phyloP scores from a whole-genome alignment of 805 yeast species.

The Candida schatavii region DNA sequence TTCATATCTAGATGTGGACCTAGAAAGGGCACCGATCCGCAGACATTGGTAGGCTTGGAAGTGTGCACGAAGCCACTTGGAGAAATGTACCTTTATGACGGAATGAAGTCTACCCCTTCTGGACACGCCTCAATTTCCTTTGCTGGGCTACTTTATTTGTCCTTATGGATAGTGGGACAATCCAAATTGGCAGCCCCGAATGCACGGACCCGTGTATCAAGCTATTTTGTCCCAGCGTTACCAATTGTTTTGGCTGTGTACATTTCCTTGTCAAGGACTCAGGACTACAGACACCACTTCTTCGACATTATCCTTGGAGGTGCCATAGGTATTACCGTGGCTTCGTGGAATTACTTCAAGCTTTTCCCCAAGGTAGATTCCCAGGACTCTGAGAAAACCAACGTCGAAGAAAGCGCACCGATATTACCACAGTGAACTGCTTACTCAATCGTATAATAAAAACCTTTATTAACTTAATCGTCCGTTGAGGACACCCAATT shows the following conservation, averaged over 20 bases:
- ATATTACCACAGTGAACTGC: slow-evolving; percentile 1
- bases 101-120: slow-evolving; percentile 40
- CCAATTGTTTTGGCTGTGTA: slow-evolving; percentile 28
- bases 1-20: slow-evolving; percentile 38
- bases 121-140: slow-evolving; percentile 39
- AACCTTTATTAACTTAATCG: slow-evolving; percentile 26
- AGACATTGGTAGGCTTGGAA: slow-evolving; percentile 24
- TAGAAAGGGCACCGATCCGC: slow-evolving; percentile 19
- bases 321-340: slow-evolving; percentile 21
- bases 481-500: slow-evolving; percentile 53
- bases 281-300: slow-evolving; percentile 38
- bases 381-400: slow-evolving; percentile 1
- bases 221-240: slow-evolving; percentile 10
- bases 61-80: slow-evolving; percentile 36
- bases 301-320: slow-evolving; percentile 29
- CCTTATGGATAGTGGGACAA: slow-evolving; percentile 32
- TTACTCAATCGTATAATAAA: background rate
- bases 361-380: slow-evolving; percentile 4
- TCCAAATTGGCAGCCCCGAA: slow-evolving; percentile 11
- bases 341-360: slow-evolving; percentile 10
- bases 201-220: slow-evolving; percentile 10
- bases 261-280: slow-evolving; percentile 30
- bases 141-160: slow-evolving; percentile 30
- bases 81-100: slow-evolving; percentile 25
- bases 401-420: background rate